Base-by-base conservation (phyloP, 805 yeast species). In the Cyberlindnera xishuangbannaensis region DNA sequence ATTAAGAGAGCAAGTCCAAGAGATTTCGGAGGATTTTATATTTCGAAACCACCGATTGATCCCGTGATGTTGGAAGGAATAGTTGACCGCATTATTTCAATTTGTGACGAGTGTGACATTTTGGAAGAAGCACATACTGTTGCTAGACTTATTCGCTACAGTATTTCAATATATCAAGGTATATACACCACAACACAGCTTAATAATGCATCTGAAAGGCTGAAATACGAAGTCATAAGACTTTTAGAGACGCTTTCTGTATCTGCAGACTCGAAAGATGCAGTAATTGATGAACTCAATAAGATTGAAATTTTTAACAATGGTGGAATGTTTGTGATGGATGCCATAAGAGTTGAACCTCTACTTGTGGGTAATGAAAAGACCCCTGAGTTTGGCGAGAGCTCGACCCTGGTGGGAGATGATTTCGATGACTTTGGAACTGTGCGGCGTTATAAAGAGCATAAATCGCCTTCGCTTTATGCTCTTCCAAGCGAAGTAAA, bases 401-500 rank as follows among this genome's bases (percentile, higher is more conserved):
- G 20, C 4, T 21, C 36, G 2, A 15, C n/a, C 10, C 14, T 11
- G 2, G 7, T 14, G 6, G 27, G 23, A 10, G 39, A 33, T 25
- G 55, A 36, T 4, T 50, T 52, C 32, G 43, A 35, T 10, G 55
- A 39, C 11, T 50, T 52, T 40, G 53, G 46, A 15, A 27, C 22
- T 2, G 41, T 52, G 5, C 33, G 53, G 16, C 46, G 37, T n/a
- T 31, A 31, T 3, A 38, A 39, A 5, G 11, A 19, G n/a, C 5
- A 15, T 2, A 18, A 10, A 11, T 20, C 8, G 5, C 18, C 34
- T 7, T 7, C 19, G 0, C n/a, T n/a, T 9, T 27, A 23, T 8
- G 12, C 31, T 6, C 12, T 33, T 2, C 32, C 33, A 10, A 14
- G 36, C 10, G 45, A 47, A 8, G n/a, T 50, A 10, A 6, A 13